phyloP scores from a whole-genome alignment of 345 rosid species.

The Excoecaria cochinchinensis region DNA sequence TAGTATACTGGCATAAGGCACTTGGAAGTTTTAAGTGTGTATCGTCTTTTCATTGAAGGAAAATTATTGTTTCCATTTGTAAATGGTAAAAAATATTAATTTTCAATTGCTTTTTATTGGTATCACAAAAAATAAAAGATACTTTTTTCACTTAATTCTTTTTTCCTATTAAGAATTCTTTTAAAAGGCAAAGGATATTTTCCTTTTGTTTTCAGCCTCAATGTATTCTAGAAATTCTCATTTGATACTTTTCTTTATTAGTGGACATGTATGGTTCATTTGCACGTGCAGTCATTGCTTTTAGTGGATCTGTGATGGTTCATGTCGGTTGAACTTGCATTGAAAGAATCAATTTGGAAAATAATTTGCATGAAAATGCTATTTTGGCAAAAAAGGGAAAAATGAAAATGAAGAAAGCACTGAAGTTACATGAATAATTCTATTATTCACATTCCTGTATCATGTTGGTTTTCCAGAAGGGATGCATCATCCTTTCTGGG shows the following conservation, averaged over 20 bases:
- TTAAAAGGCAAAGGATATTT: neutral
- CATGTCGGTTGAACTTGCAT: too few species aligned
- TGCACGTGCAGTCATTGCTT: neutral
- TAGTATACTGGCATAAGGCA: neutral
- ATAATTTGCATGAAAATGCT: neutral
- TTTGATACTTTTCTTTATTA: neutral
- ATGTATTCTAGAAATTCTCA: neutral
- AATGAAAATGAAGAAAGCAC: neutral
- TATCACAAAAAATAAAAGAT: neutral
- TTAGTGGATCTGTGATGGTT: neutral
- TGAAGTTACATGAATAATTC: neutral
- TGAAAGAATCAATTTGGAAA: neutral
- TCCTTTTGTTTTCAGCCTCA: neutral
- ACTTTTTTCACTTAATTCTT: neutral
- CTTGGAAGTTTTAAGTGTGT: neutral
- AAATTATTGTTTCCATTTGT: neutral
- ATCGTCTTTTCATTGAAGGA: neutral
- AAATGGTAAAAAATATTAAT: neutral
- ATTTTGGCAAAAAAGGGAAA: neutral
- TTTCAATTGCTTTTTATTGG: neutral
- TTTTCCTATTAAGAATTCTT: neutral
- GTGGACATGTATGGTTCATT: neutral
- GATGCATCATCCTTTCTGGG: neutral
- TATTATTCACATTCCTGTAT: neutral
- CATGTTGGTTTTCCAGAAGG: neutral